phyloP scores from a whole-genome alignment of 768 basidiomycete species.

The Boletellus sp. region DNA sequence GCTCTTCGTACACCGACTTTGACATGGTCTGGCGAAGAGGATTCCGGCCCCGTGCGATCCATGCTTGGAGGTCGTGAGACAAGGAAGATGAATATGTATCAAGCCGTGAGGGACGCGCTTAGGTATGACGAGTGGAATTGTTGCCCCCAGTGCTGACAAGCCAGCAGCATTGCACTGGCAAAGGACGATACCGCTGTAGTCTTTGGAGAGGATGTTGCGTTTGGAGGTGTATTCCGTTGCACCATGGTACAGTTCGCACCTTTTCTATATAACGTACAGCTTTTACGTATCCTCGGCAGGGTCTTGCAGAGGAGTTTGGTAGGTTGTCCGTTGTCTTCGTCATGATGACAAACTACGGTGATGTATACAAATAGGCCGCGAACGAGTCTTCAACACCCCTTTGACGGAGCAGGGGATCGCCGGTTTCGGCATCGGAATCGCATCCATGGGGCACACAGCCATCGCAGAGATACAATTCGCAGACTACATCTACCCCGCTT shows the following conservation, averaged over 20 bases:
- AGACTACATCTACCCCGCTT: slow-evolving; percentile 91
- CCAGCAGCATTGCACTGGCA: slow-evolving; percentile 67
- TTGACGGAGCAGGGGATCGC: slow-evolving; percentile 92
- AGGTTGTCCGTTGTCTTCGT: slow-evolving; percentile 17
- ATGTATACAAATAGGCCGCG: slow-evolving; percentile 55
- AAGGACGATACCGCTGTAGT: slow-evolving; percentile 87
- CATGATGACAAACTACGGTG: background rate
- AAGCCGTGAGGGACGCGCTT: slow-evolving; percentile 88
- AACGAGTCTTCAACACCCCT: slow-evolving; percentile 95
- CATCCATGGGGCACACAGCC: slow-evolving; percentile 90
- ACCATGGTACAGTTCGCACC: slow-evolving; percentile 62
- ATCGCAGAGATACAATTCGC: slow-evolving; percentile 93
- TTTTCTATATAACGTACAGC: background rate
- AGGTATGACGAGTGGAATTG: slow-evolving; percentile 42
- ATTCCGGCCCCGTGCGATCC: slow-evolving; percentile 36
- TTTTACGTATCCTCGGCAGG: slow-evolving; percentile 40
- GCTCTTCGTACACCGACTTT: slow-evolving; percentile 73
- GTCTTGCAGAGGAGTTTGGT: slow-evolving; percentile 92
- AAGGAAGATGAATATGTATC: slow-evolving; percentile 93
- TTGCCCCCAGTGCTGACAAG: slow-evolving; percentile 6
- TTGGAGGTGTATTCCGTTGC: slow-evolving; percentile 93
- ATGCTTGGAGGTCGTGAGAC: slow-evolving; percentile 78
- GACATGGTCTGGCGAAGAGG: slow-evolving; percentile 63
- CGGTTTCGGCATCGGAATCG: slow-evolving; percentile 90
- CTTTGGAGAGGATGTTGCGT: slow-evolving; percentile 90